These are phyloP conservation scores for Claviceps africana DNA, from an alignment of 2,329 filamentous ascomycete genomes.

Conservation along the genomic window DNA sequence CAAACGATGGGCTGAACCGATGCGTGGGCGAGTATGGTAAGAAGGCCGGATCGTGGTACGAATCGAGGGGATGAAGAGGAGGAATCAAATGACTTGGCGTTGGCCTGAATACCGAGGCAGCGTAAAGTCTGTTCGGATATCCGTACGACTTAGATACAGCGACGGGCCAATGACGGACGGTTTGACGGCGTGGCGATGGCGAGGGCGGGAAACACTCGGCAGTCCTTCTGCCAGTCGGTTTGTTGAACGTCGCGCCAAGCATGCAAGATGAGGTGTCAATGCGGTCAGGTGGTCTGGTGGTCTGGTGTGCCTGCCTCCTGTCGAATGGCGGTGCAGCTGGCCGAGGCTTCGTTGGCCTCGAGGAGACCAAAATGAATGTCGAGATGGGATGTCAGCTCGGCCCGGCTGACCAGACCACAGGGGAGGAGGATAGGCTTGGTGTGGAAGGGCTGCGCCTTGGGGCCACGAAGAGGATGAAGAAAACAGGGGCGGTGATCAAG, in stretches of 20 bases:
- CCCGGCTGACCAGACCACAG: background rate
- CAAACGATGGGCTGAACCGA: background rate
- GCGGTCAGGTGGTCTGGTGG: constrained; percentile 6
- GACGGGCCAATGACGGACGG: background rate
- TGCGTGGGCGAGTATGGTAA: background rate
- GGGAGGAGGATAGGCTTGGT: too few relatives aligned
- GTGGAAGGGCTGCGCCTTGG: background rate
- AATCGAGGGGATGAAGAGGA: background rate
- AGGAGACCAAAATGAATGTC: background rate
- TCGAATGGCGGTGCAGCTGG: background rate
- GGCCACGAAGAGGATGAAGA: background rate
- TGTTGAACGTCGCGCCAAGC: constrained; percentile 3
- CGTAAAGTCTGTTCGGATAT: background rate
- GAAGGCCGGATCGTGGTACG: background rate
- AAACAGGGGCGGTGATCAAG: background rate
- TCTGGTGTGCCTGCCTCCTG: constrained; percentile 1
- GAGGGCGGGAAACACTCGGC: background rate
- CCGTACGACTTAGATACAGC: background rate
- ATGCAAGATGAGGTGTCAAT: constrained; percentile 14
- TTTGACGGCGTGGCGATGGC: background rate
- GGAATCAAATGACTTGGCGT: background rate
- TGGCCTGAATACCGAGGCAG: background rate
- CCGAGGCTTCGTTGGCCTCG: background rate
- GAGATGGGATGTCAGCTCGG: background rate
- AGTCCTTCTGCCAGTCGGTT: background rate